Evolutionary conservation across 305 asterid genomes (phyloP).

Genomic region (Fraxinus latifolia): DNA sequence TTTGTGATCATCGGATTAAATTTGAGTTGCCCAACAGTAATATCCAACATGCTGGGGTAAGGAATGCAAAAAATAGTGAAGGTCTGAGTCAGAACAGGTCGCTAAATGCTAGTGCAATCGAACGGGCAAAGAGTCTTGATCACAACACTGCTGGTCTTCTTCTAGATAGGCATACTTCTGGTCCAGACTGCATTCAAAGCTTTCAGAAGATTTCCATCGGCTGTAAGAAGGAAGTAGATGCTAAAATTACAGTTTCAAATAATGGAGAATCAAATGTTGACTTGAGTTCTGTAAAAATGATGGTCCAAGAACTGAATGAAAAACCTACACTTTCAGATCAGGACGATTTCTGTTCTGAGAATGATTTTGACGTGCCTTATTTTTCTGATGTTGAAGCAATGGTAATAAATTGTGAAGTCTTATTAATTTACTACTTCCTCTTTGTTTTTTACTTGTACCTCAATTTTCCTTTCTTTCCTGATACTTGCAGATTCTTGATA

Average conservation of each 20-base stretch:
- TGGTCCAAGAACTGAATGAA: slow-evolving; percentile 20
- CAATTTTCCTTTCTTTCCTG: slow-evolving; percentile 13
- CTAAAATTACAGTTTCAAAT: slow-evolving; percentile 21
- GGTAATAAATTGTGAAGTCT: slow-evolving; percentile 38
- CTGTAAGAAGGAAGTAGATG: slow-evolving; percentile 25
- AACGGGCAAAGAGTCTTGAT: slow-evolving; percentile 28
- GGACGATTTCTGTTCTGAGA: slow-evolving; percentile 45
- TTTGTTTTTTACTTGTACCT: slow-evolving; percentile 11
- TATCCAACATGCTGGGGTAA: slow-evolving; percentile 24
- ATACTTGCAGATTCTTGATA: slow-evolving; percentile 63
- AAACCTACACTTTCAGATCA: slow-evolving; percentile 33
- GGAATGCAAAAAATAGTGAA: slow-evolving; percentile 27
- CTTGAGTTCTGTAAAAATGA: slow-evolving; percentile 18
- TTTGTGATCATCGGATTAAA: slow-evolving; percentile 30
- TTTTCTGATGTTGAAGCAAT: slow-evolving; percentile 73
- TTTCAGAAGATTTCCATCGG: slow-evolving; percentile 27
- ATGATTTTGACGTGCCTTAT: slow-evolving; percentile 52
- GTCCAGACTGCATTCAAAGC: slow-evolving; percentile 24
- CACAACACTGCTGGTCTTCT: slow-evolving; percentile 17
- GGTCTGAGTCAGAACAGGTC: slow-evolving; percentile 22
- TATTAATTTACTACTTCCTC: slow-evolving; percentile 15
- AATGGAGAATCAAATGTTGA: slow-evolving; percentile 29
- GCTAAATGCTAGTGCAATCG: slow-evolving; percentile 30
- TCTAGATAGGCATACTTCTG: slow-evolving; percentile 21
- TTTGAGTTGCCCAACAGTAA: slow-evolving; percentile 41